phyloP scores from a whole-genome alignment of 192 early-diverging fungal species.

The Kappamyces sp. region DNA sequence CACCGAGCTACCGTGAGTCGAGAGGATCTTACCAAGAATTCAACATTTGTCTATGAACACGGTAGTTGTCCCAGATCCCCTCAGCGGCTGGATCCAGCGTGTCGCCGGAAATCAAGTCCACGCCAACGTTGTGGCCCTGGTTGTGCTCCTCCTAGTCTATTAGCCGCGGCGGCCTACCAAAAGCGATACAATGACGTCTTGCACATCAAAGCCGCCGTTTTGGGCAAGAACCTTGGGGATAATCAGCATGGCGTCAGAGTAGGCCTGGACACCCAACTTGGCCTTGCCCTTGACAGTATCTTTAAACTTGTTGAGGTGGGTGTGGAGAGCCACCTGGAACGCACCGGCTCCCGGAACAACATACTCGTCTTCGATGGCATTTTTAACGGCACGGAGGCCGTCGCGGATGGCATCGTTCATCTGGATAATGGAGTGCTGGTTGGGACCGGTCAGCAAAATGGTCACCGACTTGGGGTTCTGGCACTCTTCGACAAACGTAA shows the following conservation, averaged over 20 bases:
- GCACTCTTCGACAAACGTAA: conserved; percentile 97
- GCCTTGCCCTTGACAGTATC: conserved; percentile 83
- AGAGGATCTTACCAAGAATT: conserved; percentile 68
- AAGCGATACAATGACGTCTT: conserved; percentile 89
- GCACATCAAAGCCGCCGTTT: conserved; percentile 94
- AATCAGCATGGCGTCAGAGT: conserved; percentile 91
- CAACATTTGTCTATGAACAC: conserved; percentile 91
- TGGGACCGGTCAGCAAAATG: conserved; percentile 93
- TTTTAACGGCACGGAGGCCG: conserved; percentile 96
- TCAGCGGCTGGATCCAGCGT: conserved; percentile 83
- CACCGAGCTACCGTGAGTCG: conserved; percentile 58
- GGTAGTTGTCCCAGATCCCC: conserved; percentile 99
- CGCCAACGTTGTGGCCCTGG: conserved; percentile 85
- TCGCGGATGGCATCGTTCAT: conserved; percentile 98
- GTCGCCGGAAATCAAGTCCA: conserved; percentile 92
- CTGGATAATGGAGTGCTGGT: conserved; percentile 85
- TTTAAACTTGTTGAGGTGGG: conserved; percentile 83
- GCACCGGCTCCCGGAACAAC: conserved; percentile 93
- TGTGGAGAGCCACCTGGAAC: conserved; percentile 84
- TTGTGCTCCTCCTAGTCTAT: conserved; percentile 72
- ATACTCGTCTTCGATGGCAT: conserved; percentile 87
- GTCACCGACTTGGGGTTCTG: conserved; percentile 85
- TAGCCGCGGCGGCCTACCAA: conserved; percentile 37
- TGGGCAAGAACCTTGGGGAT: conserved; percentile 94
- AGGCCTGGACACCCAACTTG: conserved; percentile 95